Evolutionary conservation across 2,329 filamentous ascomycete genomes (phyloP).

Genomic region (Diaporthe citri): DNA sequence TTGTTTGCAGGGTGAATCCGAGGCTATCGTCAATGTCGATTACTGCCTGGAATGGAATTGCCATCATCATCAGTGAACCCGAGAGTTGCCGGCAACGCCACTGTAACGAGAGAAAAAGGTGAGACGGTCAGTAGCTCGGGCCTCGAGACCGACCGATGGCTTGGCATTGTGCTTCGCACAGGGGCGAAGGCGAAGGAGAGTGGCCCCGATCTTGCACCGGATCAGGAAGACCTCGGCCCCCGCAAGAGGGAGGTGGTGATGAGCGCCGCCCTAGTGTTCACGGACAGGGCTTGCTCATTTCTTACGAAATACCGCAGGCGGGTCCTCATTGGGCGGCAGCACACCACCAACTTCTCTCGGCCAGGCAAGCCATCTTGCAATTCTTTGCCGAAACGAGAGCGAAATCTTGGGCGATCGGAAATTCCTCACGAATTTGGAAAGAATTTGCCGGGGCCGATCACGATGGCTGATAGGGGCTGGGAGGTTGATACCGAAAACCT

Average conservation of each 20-base stretch:
- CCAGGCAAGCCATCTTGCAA: constrained; percentile 19
- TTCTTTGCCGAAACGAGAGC: constrained; percentile 17
- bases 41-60: neutral
- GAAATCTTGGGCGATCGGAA: constrained; percentile 12
- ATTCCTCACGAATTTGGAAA: constrained; percentile 23
- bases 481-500: neutral
- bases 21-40: constrained; percentile 14
- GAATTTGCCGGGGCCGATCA: neutral
- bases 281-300: constrained; percentile 24
- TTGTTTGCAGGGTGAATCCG: neutral
- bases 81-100: constrained; percentile 26
- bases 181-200: constrained; percentile 3
- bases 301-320: constrained; percentile 17
- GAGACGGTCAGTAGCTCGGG: constrained; percentile 29
- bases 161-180: constrained; percentile 3
- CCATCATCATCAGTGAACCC: neutral
- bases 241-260: constrained; percentile 1
- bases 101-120: constrained; percentile 16
- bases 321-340: constrained; percentile 25
- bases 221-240: constrained; percentile 17
- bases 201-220: constrained; percentile 26
- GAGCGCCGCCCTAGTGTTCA: constrained; percentile 20
- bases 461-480: neutral
- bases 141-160: constrained; percentile 15
- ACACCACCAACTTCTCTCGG: constrained; percentile 20